Evolutionary conservation across 805 yeast species (phyloP).

Genomic region (Pichia sporocuriosa): DNA sequence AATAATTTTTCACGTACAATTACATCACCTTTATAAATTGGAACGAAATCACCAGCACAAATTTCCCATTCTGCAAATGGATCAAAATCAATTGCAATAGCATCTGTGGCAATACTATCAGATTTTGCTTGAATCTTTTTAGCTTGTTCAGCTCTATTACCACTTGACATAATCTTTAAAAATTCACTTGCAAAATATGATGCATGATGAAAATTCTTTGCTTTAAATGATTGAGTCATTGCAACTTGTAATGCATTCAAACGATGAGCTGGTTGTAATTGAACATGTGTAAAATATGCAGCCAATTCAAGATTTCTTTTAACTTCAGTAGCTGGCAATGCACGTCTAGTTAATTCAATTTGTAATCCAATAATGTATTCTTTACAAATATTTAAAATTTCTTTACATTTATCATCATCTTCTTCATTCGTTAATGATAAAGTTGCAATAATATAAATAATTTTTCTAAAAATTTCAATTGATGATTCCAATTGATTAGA

Average conservation of each 20-base stretch:
- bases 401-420: slow-evolving; percentile 69
- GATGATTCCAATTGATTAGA: slow-evolving; percentile 80
- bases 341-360: slow-evolving; percentile 84
- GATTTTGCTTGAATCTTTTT: slow-evolving; percentile 73
- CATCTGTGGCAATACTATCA: slow-evolving; percentile 76
- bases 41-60: slow-evolving; percentile 82
- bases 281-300: slow-evolving; percentile 86
- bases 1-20: slow-evolving; percentile 73
- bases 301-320: slow-evolving; percentile 92
- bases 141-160: slow-evolving; percentile 86
- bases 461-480: slow-evolving; percentile 67
- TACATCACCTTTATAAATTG: slow-evolving; percentile 75
- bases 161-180: slow-evolving; percentile 59
- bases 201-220: slow-evolving; percentile 83
- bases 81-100: slow-evolving; percentile 85
- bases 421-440: slow-evolving; percentile 65
- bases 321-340: slow-evolving; percentile 60
- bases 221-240: slow-evolving; percentile 83
- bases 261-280: slow-evolving; percentile 75
- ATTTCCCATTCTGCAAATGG: slow-evolving; percentile 87
- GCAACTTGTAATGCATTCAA: slow-evolving; percentile 91
- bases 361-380: slow-evolving; percentile 91
- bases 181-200: slow-evolving; percentile 84
- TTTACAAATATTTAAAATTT: slow-evolving; percentile 65
- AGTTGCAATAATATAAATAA: slow-evolving; percentile 69